Evolutionary conservation across 2,329 filamentous ascomycete genomes (phyloP), one percentile per base, ranked within the genome.

Genomic region (Talaromyces marneffei): DNA sequence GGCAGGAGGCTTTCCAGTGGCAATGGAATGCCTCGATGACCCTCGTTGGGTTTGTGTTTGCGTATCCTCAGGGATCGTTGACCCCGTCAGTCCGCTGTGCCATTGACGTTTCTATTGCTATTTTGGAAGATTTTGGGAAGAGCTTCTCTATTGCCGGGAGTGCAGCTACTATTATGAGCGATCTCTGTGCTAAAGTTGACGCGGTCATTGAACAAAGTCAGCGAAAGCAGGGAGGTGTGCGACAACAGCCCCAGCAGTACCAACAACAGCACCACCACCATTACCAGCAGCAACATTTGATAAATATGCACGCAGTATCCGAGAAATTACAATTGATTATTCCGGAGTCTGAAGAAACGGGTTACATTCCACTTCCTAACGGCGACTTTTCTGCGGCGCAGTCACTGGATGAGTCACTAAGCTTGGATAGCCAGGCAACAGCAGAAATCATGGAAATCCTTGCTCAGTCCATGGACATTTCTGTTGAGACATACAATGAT

Each of bases 401-500:
- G 35, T n/a, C 35, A 39, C 16, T 39, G 12, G 35, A 39, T n/a
- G 35, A 39, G 35, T 39, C 35, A n/a, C 35, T 39, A n/a, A 39
- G 16, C 35, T n/a, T 39, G 35, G 35, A 39, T 16, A 39, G 35
- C 14, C 35, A 39, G n/a, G 35, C 35, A 39, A 39, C 35, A n/a
- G 35, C 35, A n/a, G 35, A 39, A 39, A 39, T 39, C 16, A 39
- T 39, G 35, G 35, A 39, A 39, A 39, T 39, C 35, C 35, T 39
- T n/a, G 35, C 35, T 39, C 35, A 39, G 35, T 39, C 35, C 16
- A 39, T 39, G 35, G 35, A 39, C 14, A 39, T 39, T 7, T 39
- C 35, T n/a, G 35, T 16, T 6, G 35, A 39, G n/a, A 55, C 52
- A 55, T 33, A 14, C 18, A 76, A 39, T 39, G 35, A 39, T 39